phyloP scores from a whole-genome alignment of 2,329 filamentous ascomycete species.

The Aspergillus cejpii region DNA sequence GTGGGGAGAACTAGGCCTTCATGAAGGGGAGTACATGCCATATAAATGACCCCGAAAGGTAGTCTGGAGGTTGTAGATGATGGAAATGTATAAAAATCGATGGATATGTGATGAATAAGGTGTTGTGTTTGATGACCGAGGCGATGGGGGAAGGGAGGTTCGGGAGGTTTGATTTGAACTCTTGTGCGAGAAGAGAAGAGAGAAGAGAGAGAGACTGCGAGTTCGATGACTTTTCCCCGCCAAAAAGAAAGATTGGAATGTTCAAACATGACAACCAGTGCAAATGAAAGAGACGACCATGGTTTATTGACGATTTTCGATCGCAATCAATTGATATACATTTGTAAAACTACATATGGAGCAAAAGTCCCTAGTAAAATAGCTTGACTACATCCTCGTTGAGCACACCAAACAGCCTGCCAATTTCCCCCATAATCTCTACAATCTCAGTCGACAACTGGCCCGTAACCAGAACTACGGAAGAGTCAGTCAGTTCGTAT shows the following conservation, averaged over 20 bases:
- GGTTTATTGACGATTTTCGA: background rate
- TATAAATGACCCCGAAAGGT: constrained; percentile 10
- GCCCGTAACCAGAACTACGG: constrained; percentile 54
- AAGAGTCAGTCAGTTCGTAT: constrained; percentile 3
- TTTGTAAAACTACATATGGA: background rate
- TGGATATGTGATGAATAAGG: constrained; percentile 22
- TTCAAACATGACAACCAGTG: background rate
- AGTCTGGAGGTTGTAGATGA: constrained; percentile 4
- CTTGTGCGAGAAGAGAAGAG: too few relatives aligned
- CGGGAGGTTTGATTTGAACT: constrained; percentile 24
- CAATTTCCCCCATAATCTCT: constrained; percentile 50
- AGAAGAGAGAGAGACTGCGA: too few relatives aligned
- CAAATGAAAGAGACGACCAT: background rate
- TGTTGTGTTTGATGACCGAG: constrained; percentile 20
- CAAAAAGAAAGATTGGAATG: constrained; percentile 18
- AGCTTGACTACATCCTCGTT: constrained; percentile 57
- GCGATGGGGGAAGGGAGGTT: constrained; percentile 26
- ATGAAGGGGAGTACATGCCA: constrained; percentile 27
- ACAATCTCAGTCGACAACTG: constrained; percentile 53
- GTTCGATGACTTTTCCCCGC: constrained; percentile 22
- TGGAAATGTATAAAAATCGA: constrained; percentile 11
- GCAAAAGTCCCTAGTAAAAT: constrained; percentile 22
- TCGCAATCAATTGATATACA: background rate
- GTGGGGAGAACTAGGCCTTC: constrained; percentile 33
- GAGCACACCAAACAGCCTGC: constrained; percentile 55